Evolutionary conservation across 1,139 yeast genomes (phyloP), one percentile per base, ranked within the genome.

Genomic region (Kurtzmaniella quercitrusa): DNA sequence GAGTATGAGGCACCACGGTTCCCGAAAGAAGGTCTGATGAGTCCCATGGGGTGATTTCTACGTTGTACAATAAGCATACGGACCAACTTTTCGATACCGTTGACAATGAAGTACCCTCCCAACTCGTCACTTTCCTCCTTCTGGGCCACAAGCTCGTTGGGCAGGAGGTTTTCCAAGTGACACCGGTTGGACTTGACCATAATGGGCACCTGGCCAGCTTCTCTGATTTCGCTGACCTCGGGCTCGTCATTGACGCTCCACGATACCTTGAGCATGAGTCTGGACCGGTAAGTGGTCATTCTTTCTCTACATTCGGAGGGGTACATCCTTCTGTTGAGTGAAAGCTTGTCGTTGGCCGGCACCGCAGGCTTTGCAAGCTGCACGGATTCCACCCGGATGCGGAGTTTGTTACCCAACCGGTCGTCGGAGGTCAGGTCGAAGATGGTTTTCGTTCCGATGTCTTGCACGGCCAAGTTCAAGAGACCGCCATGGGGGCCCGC

Each of bases 41-140:
- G 82, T 9, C 98, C 98, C 96, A 93, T 89, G 17, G 98, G 95
- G 62, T 90, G 98, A 65, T 94, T 93, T 66, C 98, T 79, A 66
- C 98, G 85, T 69, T 93, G 98, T 17, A 93, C 97, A 72, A 93
- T 90, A 65, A 94, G 80, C 98, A 93, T 89, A 70, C 98, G 88
- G 57, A 93, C 82, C 57, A 93, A 75, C 67, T 93, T 94, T 65
- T 93, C 99, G 55, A 91, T 90, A 73, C 98, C 99, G 62, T 93
- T 93, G 47, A 93, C 93, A 53, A 93, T 80, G 63, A 94, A 93
- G 65, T 93, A 93, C 31, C 98, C 99, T 50, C 99, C 98, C 49
- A 90, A 70, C 63, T 93, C 99, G 62, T 94, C 98, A 38, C 90
- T 78, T 65, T 94, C 98, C 67, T 93, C 99, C 60, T 85, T 85